A percentile compares a stretch with the other conserved stretches of the same genome.
Conservation (phyloP, 805 yeast genomes). For the Maudiozyma serrabonitensis region DNA sequence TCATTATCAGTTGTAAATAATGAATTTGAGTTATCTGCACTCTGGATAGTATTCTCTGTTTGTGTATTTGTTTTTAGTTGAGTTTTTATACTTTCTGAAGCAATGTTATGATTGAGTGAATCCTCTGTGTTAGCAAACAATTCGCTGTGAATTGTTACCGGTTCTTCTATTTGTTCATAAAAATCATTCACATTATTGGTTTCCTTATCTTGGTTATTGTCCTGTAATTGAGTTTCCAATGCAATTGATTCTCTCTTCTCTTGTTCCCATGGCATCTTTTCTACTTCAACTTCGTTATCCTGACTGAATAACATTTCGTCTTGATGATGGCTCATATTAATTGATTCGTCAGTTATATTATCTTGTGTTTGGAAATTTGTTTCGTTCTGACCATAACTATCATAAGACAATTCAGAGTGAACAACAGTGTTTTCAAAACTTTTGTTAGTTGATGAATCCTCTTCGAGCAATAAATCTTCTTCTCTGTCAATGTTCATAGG, state of each 20-base stretch:
- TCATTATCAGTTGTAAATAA: neutral
- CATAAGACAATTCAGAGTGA: neutral
- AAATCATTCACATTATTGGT: neutral
- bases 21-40: neutral
- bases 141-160: neutral
- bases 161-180: neutral
- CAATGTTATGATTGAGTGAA: neutral
- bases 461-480: neutral
- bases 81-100: neutral
- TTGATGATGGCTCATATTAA: neutral
- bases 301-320: neutral
- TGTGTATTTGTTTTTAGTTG: neutral
- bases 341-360: neutral
- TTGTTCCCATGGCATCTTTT: conserved; percentile 13
- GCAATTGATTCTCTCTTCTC: neutral
- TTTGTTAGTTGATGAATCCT: neutral
- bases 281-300: conserved; percentile 1
- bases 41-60: neutral
- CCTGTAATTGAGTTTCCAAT: neutral
- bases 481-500: neutral
- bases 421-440: neutral
- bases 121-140: neutral
- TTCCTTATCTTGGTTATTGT: neutral
- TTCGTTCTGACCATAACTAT: neutral
- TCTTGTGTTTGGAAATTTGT: neutral